These are phyloP conservation scores for Neostapfia colusana DNA, from an alignment of 176 grass and related monocot genomes.

Conservation along the genomic window DNA sequence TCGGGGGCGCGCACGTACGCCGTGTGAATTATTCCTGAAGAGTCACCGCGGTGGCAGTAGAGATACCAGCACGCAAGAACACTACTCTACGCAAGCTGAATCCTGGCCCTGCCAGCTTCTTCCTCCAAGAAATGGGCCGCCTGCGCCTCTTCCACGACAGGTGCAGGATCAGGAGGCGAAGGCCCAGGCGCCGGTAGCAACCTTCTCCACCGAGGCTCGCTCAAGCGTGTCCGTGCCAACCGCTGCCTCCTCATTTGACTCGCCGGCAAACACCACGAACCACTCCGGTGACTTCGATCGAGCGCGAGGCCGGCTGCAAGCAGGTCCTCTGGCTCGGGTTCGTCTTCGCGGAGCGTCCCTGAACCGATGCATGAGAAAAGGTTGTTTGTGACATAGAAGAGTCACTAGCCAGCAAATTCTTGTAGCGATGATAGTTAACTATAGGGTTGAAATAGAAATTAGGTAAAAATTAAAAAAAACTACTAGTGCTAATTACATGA, in stretches of 20 bases:
- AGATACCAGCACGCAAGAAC: background rate
- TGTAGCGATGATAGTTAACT: too few species aligned
- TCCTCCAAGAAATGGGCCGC: constrained; percentile 48
- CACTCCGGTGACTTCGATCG: constrained; percentile 28
- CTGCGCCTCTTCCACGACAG: constrained; percentile 27
- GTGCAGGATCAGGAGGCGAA: background rate
- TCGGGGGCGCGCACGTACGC: constrained; percentile 57
- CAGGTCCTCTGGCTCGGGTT: constrained; percentile 39
- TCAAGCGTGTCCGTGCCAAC: background rate
- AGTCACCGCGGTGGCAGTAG: background rate
- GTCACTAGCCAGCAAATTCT: too few species aligned
- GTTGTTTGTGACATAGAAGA: too few species aligned
- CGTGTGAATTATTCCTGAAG: constrained; percentile 8
- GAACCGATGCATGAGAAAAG: too few species aligned
- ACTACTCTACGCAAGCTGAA: background rate
- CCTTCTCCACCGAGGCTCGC: background rate
- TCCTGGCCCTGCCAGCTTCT: background rate
- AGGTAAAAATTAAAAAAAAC: too few species aligned
- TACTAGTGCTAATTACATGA: too few species aligned
- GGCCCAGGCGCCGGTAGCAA: background rate
- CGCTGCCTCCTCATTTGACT: background rate
- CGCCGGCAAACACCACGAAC: constrained; percentile 19
- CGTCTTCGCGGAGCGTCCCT: constrained; percentile 52
- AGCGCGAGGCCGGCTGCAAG: constrained; percentile 35
- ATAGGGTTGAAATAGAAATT: too few species aligned